These are phyloP conservation scores for Serpula lacrymans DNA, from an alignment of 768 basidiomycete species.

Conservation along the genomic window DNA sequence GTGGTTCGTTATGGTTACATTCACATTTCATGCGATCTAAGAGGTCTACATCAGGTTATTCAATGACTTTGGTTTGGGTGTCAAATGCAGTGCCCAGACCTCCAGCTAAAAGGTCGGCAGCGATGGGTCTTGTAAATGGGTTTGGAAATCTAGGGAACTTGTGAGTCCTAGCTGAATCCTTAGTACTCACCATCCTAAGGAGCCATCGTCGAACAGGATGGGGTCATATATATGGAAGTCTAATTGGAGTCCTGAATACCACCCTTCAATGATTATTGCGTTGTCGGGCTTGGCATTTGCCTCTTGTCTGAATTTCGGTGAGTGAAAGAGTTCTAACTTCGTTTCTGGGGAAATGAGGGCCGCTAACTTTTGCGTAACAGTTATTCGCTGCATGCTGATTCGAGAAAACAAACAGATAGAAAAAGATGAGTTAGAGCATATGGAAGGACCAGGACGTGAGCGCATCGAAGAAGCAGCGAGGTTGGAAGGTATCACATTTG, in stretches of 20 bases:
- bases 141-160: conserved; percentile 55
- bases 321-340: conserved; percentile 5
- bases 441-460: conserved; percentile 42
- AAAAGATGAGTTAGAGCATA: conserved; percentile 39
- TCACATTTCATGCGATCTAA: neutral
- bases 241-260: conserved; percentile 60
- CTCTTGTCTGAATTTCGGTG: conserved; percentile 31
- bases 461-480: conserved; percentile 57
- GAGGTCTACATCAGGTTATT: conserved; percentile 29
- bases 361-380: conserved; percentile 21
- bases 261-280: conserved; percentile 57
- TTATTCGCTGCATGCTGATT: conserved; percentile 43
- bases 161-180: conserved; percentile 31
- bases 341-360: neutral
- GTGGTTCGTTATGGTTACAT: conserved; percentile 26
- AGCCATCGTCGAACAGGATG: conserved; percentile 40
- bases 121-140: conserved; percentile 63
- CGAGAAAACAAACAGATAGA: conserved; percentile 50
- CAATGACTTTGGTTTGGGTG: conserved; percentile 56
- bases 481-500: conserved; percentile 56
- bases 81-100: conserved; percentile 59
- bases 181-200: neutral
- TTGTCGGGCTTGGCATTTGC: conserved; percentile 30
- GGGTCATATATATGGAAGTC: conserved; percentile 62
- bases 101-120: conserved; percentile 48